Evolutionary conservation across 768 basidiomycete species (phyloP).

Genomic region (Hydnomerulius pinastri): DNA sequence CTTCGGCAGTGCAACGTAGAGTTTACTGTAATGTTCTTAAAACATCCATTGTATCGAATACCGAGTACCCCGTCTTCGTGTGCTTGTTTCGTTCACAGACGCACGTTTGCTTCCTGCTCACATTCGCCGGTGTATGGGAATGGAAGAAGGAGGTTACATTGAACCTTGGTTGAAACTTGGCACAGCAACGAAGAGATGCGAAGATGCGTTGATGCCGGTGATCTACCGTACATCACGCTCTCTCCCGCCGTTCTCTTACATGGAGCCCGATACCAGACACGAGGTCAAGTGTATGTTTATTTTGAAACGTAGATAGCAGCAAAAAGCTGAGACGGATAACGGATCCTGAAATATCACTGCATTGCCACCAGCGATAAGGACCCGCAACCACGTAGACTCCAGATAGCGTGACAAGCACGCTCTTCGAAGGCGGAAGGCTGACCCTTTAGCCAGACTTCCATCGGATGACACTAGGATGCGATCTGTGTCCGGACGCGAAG

Average conservation of each 20-base stretch:
- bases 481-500: background rate
- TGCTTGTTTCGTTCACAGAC: background rate
- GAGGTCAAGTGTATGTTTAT: background rate
- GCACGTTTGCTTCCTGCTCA: no score
- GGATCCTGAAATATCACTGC: background rate
- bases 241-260: slow-evolving; percentile 4
- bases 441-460: slow-evolving; percentile 2
- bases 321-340: background rate
- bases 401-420: background rate
- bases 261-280: slow-evolving; percentile 13
- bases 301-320: background rate
- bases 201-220: background rate
- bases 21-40: background rate
- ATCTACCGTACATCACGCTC: slow-evolving; percentile 1
- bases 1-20: slow-evolving; percentile 83
- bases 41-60: background rate
- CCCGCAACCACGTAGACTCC: no score
- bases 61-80: no score
- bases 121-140: no score
- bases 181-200: no score
- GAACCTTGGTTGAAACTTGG: background rate
- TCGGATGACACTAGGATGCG: slow-evolving; percentile 4
- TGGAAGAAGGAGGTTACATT: no score
- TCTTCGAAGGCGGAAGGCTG: background rate
- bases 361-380: background rate